Evolutionary conservation across 768 basidiomycete species (phyloP).

Genomic region (Mycena filopes): DNA sequence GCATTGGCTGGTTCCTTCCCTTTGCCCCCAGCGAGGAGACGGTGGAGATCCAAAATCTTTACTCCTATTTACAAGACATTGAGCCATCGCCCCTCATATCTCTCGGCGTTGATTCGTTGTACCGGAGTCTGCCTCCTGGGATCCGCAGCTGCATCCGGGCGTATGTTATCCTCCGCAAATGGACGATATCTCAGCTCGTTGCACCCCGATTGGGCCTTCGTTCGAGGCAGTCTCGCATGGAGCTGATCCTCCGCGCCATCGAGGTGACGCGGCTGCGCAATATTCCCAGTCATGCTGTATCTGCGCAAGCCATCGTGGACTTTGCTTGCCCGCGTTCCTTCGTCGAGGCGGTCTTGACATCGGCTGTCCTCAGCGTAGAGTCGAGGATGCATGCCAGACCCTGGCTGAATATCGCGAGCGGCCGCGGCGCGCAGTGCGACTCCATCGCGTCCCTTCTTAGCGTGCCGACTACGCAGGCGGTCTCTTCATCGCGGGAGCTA

Average conservation of each 20-base stretch:
- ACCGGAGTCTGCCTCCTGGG: slow-evolving; percentile 79
- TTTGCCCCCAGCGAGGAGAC: slow-evolving; percentile 62
- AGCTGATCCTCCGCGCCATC: slow-evolving; percentile 74
- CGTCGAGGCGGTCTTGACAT: slow-evolving; percentile 78
- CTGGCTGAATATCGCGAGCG: slow-evolving; percentile 78
- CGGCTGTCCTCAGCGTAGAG: slow-evolving; percentile 83
- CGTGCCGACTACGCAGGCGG: slow-evolving; percentile 57
- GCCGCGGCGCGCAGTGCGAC: slow-evolving; percentile 71
- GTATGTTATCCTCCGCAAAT: slow-evolving; percentile 80
- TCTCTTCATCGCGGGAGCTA: slow-evolving; percentile 60
- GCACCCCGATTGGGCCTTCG: slow-evolving; percentile 72
- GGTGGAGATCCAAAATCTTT: slow-evolving; percentile 84
- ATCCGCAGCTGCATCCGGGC: slow-evolving; percentile 83
- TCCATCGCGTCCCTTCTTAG: slow-evolving; percentile 67
- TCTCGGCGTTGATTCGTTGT: slow-evolving; percentile 72
- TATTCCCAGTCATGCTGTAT: slow-evolving; percentile 49
- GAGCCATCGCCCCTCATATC: slow-evolving; percentile 79
- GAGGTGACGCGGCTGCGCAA: slow-evolving; percentile 78
- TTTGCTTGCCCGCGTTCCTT: slow-evolving; percentile 81
- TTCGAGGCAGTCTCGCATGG: slow-evolving; percentile 76
- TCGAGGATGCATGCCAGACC: slow-evolving; percentile 82
- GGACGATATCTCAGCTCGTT: slow-evolving; percentile 78
- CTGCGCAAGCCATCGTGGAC: slow-evolving; percentile 55
- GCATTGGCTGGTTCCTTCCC: slow-evolving; percentile 79
- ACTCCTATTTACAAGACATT: slow-evolving; percentile 76